Evolutionary conservation across 202 grass and related monocot species (phyloP).

Genomic region (Schoenoplectus triqueter): DNA sequence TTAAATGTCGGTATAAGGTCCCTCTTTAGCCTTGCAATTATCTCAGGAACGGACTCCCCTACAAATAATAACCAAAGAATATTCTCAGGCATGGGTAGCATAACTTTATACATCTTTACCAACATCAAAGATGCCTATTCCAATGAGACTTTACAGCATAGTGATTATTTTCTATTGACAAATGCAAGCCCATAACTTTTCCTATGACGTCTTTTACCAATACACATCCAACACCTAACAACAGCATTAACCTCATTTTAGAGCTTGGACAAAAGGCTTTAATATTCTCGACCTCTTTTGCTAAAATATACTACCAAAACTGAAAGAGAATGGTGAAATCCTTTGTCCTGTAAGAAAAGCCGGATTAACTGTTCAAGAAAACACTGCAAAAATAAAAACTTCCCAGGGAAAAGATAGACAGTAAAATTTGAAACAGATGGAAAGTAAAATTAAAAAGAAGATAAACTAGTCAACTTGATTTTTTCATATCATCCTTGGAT

Average conservation of each 20-base stretch:
- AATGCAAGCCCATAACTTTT: neutral
- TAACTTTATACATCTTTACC: neutral
- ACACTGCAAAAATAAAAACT: neutral
- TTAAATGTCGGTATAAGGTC: slow-evolving; percentile 75
- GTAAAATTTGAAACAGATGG: neutral
- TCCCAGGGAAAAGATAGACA: neutral
- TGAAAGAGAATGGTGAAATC: neutral
- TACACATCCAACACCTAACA: neutral
- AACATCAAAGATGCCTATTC: neutral
- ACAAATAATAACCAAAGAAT: slow-evolving; percentile 42
- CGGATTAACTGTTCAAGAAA: neutral
- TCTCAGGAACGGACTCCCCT: slow-evolving; percentile 80
- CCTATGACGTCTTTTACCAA: neutral
- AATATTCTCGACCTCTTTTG: no score
- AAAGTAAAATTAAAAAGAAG: neutral
- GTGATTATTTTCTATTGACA: neutral
- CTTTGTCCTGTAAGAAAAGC: neutral
- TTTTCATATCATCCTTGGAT: neutral
- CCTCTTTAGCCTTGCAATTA: slow-evolving; percentile 87
- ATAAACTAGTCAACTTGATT: neutral
- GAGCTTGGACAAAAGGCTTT: neutral
- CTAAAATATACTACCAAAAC: neutral
- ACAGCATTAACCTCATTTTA: neutral
- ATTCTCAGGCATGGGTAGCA: slow-evolving; percentile 16
- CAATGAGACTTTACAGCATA: neutral